These are phyloP conservation scores for Aspergillus indologenus DNA, from an alignment of 495 filamentous ascomycete genomes.

Conservation along the genomic window DNA sequence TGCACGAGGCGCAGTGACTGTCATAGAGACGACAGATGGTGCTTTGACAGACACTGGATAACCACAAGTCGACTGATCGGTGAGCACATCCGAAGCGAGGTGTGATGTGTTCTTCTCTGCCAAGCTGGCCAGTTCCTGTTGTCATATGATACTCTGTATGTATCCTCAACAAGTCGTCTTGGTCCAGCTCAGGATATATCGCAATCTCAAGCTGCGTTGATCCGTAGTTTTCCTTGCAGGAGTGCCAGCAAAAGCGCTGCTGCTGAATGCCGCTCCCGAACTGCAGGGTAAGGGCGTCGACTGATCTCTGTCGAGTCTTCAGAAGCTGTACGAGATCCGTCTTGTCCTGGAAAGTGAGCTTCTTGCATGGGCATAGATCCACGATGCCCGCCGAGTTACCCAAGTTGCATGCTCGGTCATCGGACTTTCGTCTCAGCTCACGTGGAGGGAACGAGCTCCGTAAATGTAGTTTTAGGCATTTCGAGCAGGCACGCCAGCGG, in stretches of 20 bases:
- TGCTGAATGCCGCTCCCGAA: slow-evolving; percentile 32
- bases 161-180: slow-evolving; percentile 32
- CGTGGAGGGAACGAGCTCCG: slow-evolving; percentile 34
- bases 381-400: slow-evolving; percentile 44
- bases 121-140: slow-evolving; percentile 37
- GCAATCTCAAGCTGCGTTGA: slow-evolving; percentile 37
- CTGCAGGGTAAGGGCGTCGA: slow-evolving; percentile 27
- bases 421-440: slow-evolving; percentile 37
- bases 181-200: slow-evolving; percentile 39
- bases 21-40: slow-evolving; percentile 41
- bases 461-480: slow-evolving; percentile 45
- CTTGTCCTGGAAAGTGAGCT: slow-evolving; percentile 45
- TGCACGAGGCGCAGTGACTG: slow-evolving; percentile 37
- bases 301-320: slow-evolving; percentile 29
- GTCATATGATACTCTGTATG: slow-evolving; percentile 43
- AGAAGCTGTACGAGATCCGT: slow-evolving; percentile 37
- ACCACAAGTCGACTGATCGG: slow-evolving; percentile 45
- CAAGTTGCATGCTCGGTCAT: slow-evolving; percentile 37
- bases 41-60: slow-evolving; percentile 43
- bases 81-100: slow-evolving; percentile 48
- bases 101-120: slow-evolving; percentile 44
- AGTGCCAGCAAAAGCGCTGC: slow-evolving; percentile 45
- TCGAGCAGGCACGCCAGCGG: slow-evolving; percentile 42
- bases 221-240: slow-evolving; percentile 43
- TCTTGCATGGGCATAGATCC: slow-evolving; percentile 48